Percentiles rank a stretch among this genome's conserved stretches.
Evolutionary conservation across 2,329 filamentous ascomycete species (phyloP).

Genomic region (Fusarium pseudoanthophilum): DNA sequence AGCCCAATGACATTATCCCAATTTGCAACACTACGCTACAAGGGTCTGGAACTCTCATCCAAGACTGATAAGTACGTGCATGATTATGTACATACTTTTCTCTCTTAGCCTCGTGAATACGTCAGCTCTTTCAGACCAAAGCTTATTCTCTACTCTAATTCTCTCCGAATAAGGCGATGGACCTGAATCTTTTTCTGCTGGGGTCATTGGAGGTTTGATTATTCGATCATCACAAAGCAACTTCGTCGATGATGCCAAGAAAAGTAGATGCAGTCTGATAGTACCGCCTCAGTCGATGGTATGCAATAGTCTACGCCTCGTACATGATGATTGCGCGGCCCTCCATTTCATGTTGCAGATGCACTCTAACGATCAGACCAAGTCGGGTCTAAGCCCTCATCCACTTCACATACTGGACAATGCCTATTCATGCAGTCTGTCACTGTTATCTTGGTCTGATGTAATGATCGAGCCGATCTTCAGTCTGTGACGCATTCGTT

Average conservation of each 20-base stretch:
- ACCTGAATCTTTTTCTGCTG: conserved; percentile 1
- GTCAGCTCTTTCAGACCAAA: conserved; percentile 7
- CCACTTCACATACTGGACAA: background rate
- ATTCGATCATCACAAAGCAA: conserved; percentile 31
- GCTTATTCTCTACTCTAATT: background rate
- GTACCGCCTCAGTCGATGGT: background rate
- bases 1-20: conserved; percentile 21
- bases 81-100: background rate
- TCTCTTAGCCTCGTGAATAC: conserved; percentile 12
- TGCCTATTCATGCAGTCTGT: background rate
- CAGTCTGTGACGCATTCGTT: background rate
- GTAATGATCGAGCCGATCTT: background rate
- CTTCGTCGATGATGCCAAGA: conserved; percentile 20
- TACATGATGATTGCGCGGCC: conserved; percentile 34
- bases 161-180: conserved; percentile 5
- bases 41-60: conserved; percentile 1
- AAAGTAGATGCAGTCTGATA: background rate
- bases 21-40: conserved; percentile 22
- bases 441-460: background rate
- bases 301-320: conserved; percentile 28
- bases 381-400: background rate
- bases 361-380: background rate
- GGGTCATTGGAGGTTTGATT: conserved; percentile 1
- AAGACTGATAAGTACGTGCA: background rate
- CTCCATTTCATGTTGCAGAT: conserved; percentile 12